phyloP scores from a whole-genome alignment of 2,329 filamentous ascomycete genomes.

The Gaeumannomyces tritici region DNA sequence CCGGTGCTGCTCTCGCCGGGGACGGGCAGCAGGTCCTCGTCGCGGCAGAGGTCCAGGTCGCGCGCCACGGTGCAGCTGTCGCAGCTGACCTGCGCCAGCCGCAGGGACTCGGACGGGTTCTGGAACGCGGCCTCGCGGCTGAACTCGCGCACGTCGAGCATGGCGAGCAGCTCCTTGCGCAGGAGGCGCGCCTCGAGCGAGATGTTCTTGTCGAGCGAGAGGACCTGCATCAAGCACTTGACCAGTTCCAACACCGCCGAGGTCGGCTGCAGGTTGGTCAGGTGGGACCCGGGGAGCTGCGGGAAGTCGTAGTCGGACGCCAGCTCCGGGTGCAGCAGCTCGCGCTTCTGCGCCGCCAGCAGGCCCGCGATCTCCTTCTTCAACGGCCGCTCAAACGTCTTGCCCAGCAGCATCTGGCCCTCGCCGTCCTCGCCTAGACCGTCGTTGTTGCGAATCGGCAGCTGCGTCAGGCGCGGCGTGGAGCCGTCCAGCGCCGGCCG shows the following conservation, averaged over 20 bases:
- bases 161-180: slow-evolving; percentile 75
- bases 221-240: slow-evolving; percentile 85
- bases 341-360: slow-evolving; percentile 77
- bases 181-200: slow-evolving; percentile 79
- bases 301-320: slow-evolving; percentile 84
- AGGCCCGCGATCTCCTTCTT: slow-evolving; percentile 80
- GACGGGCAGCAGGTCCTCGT: slow-evolving; percentile 66
- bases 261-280: slow-evolving; percentile 28
- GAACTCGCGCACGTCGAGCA: slow-evolving; percentile 95
- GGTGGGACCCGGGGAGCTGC: slow-evolving; percentile 62
- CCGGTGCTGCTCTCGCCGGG: slow-evolving; percentile 9
- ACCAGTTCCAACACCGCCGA: slow-evolving; percentile 76
- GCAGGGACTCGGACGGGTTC: slow-evolving; percentile 72
- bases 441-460: slow-evolving; percentile 47
- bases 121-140: slow-evolving; percentile 76
- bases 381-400: slow-evolving; percentile 76
- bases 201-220: slow-evolving; percentile 84
- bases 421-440: slow-evolving; percentile 50
- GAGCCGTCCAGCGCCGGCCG: slow-evolving; percentile 29
- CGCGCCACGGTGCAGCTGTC: slow-evolving; percentile 82
- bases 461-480: slow-evolving; percentile 48
- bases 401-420: slow-evolving; percentile 61
- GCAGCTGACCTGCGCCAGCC: slow-evolving; percentile 69
- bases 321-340: slow-evolving; percentile 81
- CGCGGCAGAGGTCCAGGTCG: slow-evolving; percentile 86